Base-by-base conservation (phyloP, 352 stramenopile genomes). In the Globisporangium cylindrosporum region DNA sequence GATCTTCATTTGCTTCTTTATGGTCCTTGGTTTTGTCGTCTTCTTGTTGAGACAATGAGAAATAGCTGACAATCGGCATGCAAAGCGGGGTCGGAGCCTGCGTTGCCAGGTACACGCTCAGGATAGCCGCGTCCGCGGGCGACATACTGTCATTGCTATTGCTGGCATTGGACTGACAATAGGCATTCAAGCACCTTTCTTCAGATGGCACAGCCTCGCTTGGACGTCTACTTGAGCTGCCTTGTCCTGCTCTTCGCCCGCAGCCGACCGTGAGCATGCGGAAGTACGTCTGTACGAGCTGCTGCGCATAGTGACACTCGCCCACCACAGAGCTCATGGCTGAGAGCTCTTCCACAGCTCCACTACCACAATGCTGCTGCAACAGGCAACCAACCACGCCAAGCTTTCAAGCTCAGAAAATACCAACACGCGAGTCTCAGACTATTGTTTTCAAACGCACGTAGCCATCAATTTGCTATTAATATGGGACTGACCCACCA, bases 251-350 rank as follows among this genome's bases (percentile, higher is more conserved):
- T 4, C 3, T 66, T 67, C 43, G 18, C 8, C 18, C 43, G 56
- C 84, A 92, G 1, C 84, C 82, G 51, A 75, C 64, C 0, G 76
- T 92, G 36, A 92, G 58, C 78, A 92, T 90, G 27, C 27, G 38
- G 43, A 90, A 92, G 64, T 92, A 92, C 51, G 73, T 62, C 20
- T 70, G 64, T 57, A 92, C 81, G 14, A 92, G 78, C n/a, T 74
- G 66, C n/a, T 68, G 68, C 61, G 84, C 84, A 61, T 92, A 92
- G 22, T 49, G 68, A 24, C 72, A 43, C 29, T 61, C 27, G 55
- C 7, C 48, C 27, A 41, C 1, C 27, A 3, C 3, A 9, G 55
- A 61, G 29, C 55, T 48, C 55, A 61, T 61, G 18, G 20, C 18
- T 12, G 43, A 24, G 43, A 51, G 43, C 18, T 51, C 43, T 51